Evolutionary conservation across 441 rosid genomes (phyloP), one percentile per base, ranked within the genome.

Genomic region (Cnidoscolus chayamansa): DNA sequence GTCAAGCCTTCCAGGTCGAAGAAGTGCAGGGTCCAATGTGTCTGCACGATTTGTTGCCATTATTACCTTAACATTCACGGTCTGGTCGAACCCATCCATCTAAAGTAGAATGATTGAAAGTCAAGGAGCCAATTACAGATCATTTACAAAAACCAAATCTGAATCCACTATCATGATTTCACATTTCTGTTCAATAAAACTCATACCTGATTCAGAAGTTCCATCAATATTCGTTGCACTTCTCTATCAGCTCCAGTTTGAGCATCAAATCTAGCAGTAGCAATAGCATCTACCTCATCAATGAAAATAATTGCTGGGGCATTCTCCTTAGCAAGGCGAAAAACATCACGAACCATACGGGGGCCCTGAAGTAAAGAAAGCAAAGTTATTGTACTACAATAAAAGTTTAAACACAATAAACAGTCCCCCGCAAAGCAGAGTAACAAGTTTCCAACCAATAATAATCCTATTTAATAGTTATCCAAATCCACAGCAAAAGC

Each of bases 231-330:
- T 7, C 99, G 84, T 78, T 95, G 99, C 83, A 95, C 99, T 80
- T 95, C 99, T 82, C 99, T 87, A 78, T 95, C 98, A 70, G 99
- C 99, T 73, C 99, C 99, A 19, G 99, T 95, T 83, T 95, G 99
- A 77, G 99, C 99, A 86, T 95, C 99, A 79, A 95, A 95, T 87
- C 99, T 88, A 70, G 99, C 99, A 49, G 98, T 95, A 37, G 99
- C 99, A 40, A 93, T 95, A 66, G 99, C 98, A 84, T 95, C 99
- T 3, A 95, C 99, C 83, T 95, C 99, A 78, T 95, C 99, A 66
- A 93, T 95, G 68, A 95, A 95, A 77, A 95, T 95, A 63, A 95
- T 95, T 70, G 99, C 99, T 37, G 99, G 99, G 70, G 98, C 99
- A 77, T 95, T 95, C 80, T 95, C n/a, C 76, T 94, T 92, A 0